Percentiles rank a stretch among this genome's conserved stretches.
These are phyloP conservation scores for Skeletonema grethae DNA, from an alignment of 108 stramenopile species.

Conservation along the genomic window DNA sequence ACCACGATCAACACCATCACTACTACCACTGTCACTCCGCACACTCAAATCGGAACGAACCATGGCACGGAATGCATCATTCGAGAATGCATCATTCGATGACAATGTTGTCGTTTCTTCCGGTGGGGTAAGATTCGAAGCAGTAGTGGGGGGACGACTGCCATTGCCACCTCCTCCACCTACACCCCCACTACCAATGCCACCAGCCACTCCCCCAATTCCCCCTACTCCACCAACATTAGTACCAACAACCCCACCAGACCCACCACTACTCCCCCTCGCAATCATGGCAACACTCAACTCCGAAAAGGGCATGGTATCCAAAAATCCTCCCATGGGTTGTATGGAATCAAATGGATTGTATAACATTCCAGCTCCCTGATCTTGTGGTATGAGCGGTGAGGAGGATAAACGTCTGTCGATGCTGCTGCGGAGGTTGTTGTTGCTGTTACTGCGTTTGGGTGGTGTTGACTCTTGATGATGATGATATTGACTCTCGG, in stretches of 20 bases:
- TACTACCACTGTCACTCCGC: neutral
- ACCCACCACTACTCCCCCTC: neutral
- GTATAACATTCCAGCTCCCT: conserved; percentile 7
- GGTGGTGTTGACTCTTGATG: too few species aligned
- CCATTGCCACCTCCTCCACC: neutral
- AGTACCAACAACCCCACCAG: neutral
- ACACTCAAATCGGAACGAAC: neutral
- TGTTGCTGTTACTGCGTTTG: neutral
- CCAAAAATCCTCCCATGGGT: neutral
- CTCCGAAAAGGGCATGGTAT: conserved; percentile 7
- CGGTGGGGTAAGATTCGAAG: neutral
- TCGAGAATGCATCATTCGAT: neutral
- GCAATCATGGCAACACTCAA: neutral
- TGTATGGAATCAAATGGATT: conserved; percentile 19
- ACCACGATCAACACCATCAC: neutral
- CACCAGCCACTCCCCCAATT: too few species aligned
- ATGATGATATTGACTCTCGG: too few species aligned
- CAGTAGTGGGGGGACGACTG: neutral
- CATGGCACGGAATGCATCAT: neutral
- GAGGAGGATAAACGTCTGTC: neutral
- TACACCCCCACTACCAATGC: neutral
- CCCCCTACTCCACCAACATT: neutral
- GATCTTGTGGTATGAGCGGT: conserved; percentile 11
- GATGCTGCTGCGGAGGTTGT: neutral
- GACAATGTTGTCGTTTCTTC: neutral